Base-by-base conservation (phyloP, 2,329 filamentous ascomycete species). In the Alternaria sp. region DNA sequence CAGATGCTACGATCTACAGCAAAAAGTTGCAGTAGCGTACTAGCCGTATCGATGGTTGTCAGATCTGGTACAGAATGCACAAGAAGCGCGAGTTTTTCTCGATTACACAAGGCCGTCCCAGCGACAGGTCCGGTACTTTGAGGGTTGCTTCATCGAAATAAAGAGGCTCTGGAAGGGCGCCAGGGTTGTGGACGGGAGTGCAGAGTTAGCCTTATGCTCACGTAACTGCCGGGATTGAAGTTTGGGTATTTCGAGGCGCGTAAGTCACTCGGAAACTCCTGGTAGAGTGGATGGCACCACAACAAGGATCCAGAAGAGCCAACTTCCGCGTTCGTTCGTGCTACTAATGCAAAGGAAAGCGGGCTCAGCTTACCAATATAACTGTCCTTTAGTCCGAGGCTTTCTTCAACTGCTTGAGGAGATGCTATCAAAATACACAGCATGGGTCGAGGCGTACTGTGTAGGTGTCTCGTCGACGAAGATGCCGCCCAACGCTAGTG, bases 401-500 rank as follows among this genome's bases (percentile, higher is more conserved):
- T 60, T 46, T 53, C 57, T 48, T 55, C 57, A 51, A 69, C 47
- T 26, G 64, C 61, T 46, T 65, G 43, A 24, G 65, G 65, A 63
- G 24, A 71, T 63, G n/a, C 53, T 61, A 60, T 63, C 58, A 38
- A 74, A 54, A 63, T 71, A 72, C 44, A 64, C 62, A 36, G 61
- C 61, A 38, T 61, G 54, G 39, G 70, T 64, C 28, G 58, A 34
- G 39, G 57, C 60, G 57, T 68, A 67, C 26, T 62, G 53, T 22
- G 65, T 64, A 5, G 82, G 82, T 42, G 79, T 80, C 70, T 85
- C 82, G 62, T 84, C 82, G 58, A 84, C 80, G 69, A 84, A 84
- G 65, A 84, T 82, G 51, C 81, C 82, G 54, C 77, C 76, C 65
- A 85, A 73, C 22, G 78, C 72, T 51, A 84, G 69, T 41, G 75